phyloP scores from a whole-genome alignment of 2,329 filamentous ascomycete species.

The Xylaria sp. region DNA sequence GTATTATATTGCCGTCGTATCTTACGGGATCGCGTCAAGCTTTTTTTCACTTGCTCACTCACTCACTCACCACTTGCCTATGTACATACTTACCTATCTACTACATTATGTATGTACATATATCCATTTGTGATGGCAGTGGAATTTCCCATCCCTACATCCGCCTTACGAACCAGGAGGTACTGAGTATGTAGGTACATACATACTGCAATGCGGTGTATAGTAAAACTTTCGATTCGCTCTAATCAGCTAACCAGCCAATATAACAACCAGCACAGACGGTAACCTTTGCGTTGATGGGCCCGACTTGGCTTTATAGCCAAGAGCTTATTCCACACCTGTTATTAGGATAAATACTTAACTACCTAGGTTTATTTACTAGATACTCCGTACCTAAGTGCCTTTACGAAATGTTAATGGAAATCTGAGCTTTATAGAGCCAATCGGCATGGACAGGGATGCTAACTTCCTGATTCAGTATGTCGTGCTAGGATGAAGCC shows the following conservation, averaged over 20 bases:
- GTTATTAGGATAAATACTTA: conserved; percentile 22
- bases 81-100: background rate
- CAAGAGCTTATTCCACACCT: conserved; percentile 11
- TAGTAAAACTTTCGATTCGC: background rate
- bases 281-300: conserved; percentile 19
- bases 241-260: background rate
- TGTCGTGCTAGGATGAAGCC: conserved; percentile 13
- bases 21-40: conserved; percentile 23
- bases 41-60: background rate
- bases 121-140: background rate
- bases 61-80: background rate
- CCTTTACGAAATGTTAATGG: conserved; percentile 11
- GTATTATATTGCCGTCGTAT: conserved; percentile 37
- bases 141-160: background rate
- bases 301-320: conserved; percentile 26
- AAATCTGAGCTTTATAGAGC: conserved; percentile 20
- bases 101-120: background rate
- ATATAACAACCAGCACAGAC: conserved; percentile 7
- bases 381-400: conserved; percentile 6
- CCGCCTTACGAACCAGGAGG: background rate
- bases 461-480: conserved; percentile 38
- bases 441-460: conserved; percentile 24
- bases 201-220: background rate
- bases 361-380: background rate
- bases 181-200: background rate